Evolutionary conservation across 2,329 filamentous ascomycete species (phyloP), one percentile per base, ranked within the genome.

Genomic region (Aspergillus eucalypticola): DNA sequence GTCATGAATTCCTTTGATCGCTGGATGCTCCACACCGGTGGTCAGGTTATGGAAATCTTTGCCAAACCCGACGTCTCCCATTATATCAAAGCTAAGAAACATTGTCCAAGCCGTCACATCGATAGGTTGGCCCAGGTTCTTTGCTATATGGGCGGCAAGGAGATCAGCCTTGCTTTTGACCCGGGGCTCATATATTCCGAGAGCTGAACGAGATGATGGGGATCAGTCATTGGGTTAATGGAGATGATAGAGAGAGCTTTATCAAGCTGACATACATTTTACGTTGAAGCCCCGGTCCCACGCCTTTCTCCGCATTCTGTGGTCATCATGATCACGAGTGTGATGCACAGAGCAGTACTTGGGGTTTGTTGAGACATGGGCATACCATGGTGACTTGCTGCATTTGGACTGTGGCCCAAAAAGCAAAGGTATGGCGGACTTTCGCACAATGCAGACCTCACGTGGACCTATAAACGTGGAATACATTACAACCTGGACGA

Each of bases 41-140:
- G 44, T 53, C 8, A 77, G 62, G 72, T 77, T 76, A 23, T 69
- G 64, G 57, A 78, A 78, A 0, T 73, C 71, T 58, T 73, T 71
- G 21, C 73, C 70, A 54, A 79, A 74, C 3, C 71, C 65, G 13
- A 78, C 64, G 27, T 77, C 73, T 2, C 75, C 74, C 69, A 79
- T 78, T 39, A 75, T 66, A 39, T 72, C 70, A 23, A 71, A 68
- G 21, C 58, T 58, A 51, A 59, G 51, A 55, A 59, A 46, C 54
- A 59, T 21, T 32, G 35, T 13, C 32, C 48, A 13, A 50, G 39
- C 17, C 49, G 56, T 7, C 17, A 17, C 5, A n/a, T 48, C n/a
- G 41, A 59, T 27, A n/a, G 38, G 1, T 11, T 54, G 13, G 21
- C 48, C 8, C 41, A 50, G 7, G 7, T 54, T 19, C 19, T 59